Conservation (phyloP, 163 green algal species). For the Prototheca wickerhamii region DNA sequence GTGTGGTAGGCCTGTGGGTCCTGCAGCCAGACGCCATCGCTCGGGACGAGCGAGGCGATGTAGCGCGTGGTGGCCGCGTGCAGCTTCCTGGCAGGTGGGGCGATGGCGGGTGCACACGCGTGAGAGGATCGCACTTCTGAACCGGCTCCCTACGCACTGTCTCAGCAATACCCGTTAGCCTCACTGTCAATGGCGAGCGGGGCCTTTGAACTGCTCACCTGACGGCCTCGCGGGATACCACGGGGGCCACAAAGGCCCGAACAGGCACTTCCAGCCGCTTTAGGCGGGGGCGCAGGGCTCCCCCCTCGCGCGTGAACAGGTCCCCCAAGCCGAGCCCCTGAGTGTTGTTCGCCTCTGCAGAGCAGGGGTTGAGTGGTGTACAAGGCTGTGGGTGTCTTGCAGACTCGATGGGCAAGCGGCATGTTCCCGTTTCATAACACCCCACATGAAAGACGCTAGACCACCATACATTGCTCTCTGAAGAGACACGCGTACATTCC, state of each 20-base stretch:
- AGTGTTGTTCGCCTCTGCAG: slow-evolving; percentile 1
- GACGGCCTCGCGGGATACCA: not conserved
- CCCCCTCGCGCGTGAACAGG: slow-evolving; percentile 12
- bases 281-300: slow-evolving; percentile 12
- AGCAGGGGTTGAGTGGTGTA: not conserved
- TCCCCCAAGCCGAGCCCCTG: slow-evolving; percentile 15
- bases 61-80: slow-evolving; percentile 11
- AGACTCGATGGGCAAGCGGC: too few relatives aligned
- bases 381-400: too few relatives aligned
- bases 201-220: too few relatives aligned
- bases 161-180: too few relatives aligned
- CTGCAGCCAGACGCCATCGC: slow-evolving; percentile 49
- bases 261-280: slow-evolving; percentile 22
- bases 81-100: slow-evolving; percentile 18
- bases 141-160: too few relatives aligned
- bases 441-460: too few relatives aligned
- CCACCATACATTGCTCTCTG: too few relatives aligned
- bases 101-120: not conserved
- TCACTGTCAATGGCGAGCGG: too few relatives aligned
- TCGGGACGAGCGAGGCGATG: slow-evolving; percentile 28
- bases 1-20: slow-evolving; percentile 41
- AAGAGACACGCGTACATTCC: too few relatives aligned
- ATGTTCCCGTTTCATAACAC: too few relatives aligned
- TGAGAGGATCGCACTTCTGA: not conserved
- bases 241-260: slow-evolving; percentile 22